Base-by-base conservation (phyloP, 1,284 basidiomycete species). In the Calocybe gambosa region DNA sequence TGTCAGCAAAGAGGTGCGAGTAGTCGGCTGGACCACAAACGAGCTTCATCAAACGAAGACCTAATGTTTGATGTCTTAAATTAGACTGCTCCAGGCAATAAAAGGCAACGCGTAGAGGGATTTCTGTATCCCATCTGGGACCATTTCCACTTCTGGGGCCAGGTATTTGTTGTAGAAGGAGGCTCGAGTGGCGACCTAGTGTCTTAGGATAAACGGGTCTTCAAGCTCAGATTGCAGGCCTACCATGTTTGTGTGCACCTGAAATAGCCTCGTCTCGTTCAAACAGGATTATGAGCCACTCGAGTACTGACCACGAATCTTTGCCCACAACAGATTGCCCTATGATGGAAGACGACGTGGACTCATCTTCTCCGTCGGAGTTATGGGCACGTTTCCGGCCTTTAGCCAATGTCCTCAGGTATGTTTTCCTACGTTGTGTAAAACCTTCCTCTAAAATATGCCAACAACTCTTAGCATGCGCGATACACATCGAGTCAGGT, bases 161-260 rank as follows among this genome's bases (percentile, higher is more conserved):
- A 23, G 82, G 80, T n/a, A 88, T 74, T 58, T 86, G 82, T n/a
- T 69, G 67, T 21, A 86, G 61, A 31, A 87, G 66, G 21, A 83
- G 67, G 3, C 70, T 67, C 2, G 84, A 86, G 56, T 78, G 71
- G 40, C 61, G 69, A 38, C 63, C 83, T 86, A 38, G 7, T 19
- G 19, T 7, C 16, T 39, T 19, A 25, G 25, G 25, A 10, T 31
- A 10, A 10, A 15, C 16, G 15, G 10, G 6, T 21, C 28, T 15
- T 2, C 16, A 36, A 23, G 7, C 7, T 7, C 21, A 23, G 7
- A 7, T 39, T 29, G 18, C 10, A 12, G n/a, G 50, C 63, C 51
- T 51, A 70, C 71, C 61, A 56, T 62, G 52, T 38, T 62, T 63
- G 42, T 52, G 53, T 20, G 58, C 53, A 47, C 63, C 62, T n/a